Conservation (phyloP, 2,329 filamentous ascomycete genomes). For the Paramyrothecium roridum region DNA sequence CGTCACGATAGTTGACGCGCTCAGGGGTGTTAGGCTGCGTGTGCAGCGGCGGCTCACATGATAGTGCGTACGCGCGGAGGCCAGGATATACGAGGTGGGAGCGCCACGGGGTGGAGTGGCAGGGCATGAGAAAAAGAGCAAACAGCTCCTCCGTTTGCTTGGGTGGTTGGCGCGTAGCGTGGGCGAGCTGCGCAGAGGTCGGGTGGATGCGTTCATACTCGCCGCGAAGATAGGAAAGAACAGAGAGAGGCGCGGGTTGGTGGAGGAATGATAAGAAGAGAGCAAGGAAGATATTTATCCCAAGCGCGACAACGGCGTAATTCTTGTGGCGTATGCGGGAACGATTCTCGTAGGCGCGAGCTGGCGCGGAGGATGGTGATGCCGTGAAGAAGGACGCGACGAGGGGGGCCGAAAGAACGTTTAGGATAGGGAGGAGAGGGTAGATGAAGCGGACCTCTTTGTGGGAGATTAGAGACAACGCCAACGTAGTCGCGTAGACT, state of each 20-base stretch:
- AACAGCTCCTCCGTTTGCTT: constrained; percentile 45
- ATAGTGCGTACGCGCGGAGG: constrained; percentile 78
- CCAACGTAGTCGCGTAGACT: constrained; percentile 55
- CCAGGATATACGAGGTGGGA: constrained; percentile 75
- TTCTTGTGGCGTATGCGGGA: constrained; percentile 46
- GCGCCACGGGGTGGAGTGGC: constrained; percentile 94
- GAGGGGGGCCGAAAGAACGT: constrained; percentile 71
- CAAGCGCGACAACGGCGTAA: constrained; percentile 56
- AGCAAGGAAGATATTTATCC: constrained; percentile 67
- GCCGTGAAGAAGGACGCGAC: constrained; percentile 62
- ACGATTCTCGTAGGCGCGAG: constrained; percentile 18
- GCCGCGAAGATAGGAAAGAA: constrained; percentile 71
- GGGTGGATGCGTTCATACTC: constrained; percentile 63
- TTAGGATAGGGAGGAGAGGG: constrained; percentile 82
- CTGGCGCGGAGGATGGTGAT: constrained; percentile 19
- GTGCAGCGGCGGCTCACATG: constrained; percentile 84
- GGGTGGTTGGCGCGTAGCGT: constrained; percentile 19
- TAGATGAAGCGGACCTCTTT: constrained; percentile 98
- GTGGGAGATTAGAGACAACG: constrained; percentile 79
- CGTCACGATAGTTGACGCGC: constrained; percentile 72
- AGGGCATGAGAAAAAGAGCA: constrained; percentile 87
- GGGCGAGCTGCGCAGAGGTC: constrained; percentile 14
- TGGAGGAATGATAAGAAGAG: constrained; percentile 74
- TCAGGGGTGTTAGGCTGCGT: constrained; percentile 55
- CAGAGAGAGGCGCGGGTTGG: constrained; percentile 73